Conservation (phyloP, 305 asterid species). For the Striga hermonthica region DNA sequence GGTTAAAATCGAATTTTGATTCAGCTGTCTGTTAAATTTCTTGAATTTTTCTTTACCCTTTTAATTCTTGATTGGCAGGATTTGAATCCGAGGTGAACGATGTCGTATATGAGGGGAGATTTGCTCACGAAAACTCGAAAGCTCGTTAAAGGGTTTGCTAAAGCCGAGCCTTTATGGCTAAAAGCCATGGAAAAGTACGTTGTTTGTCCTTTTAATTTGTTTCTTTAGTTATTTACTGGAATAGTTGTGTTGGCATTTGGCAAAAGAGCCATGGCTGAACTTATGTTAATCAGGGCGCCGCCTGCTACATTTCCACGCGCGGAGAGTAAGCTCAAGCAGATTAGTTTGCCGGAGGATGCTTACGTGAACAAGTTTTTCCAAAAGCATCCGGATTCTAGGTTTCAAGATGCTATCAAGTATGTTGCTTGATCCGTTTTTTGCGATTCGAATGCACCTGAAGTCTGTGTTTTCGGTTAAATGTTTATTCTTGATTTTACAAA, state of each 20-base stretch:
- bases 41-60: too few species aligned
- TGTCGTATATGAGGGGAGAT: slow-evolving; percentile 83
- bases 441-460: slow-evolving; percentile 3
- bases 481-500: neutral
- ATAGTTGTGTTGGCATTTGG: neutral
- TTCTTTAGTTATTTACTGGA: neutral
- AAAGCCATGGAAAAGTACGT: slow-evolving; percentile 80
- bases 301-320: slow-evolving; percentile 78
- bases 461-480: slow-evolving; percentile 11
- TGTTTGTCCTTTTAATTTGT: neutral
- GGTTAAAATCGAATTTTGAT: too few species aligned
- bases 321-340: slow-evolving; percentile 58
- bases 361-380: slow-evolving; percentile 63
- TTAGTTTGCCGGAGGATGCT: slow-evolving; percentile 72
- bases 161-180: slow-evolving; percentile 79
- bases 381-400: slow-evolving; percentile 68
- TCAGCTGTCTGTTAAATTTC: too few species aligned
- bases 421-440: slow-evolving; percentile 22
- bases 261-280: neutral
- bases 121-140: slow-evolving; percentile 65
- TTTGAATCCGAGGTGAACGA: slow-evolving; percentile 28
- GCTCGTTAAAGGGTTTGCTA: slow-evolving; percentile 78
- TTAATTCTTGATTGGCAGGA: slow-evolving; percentile 19
- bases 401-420: slow-evolving; percentile 75
- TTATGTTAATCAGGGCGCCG: slow-evolving; percentile 56